Conservation (phyloP, 108 stramenopile genomes). For the Bacterosira constricta region DNA sequence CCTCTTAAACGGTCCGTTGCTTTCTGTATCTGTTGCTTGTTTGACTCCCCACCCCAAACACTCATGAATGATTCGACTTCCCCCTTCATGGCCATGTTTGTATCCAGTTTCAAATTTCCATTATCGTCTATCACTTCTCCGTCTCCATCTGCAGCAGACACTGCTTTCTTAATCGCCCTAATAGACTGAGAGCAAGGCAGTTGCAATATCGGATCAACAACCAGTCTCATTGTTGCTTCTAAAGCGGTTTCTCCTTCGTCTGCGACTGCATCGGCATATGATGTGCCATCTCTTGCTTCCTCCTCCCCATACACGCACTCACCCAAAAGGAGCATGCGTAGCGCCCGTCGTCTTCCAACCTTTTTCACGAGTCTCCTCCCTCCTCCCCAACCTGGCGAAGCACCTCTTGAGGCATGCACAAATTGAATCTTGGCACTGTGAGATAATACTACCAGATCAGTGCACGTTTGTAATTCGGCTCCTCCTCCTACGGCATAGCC, state of each 20-base stretch:
- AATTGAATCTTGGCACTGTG: slow-evolving; percentile 25
- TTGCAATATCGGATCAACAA: slow-evolving; percentile 27
- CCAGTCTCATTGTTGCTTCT: slow-evolving; percentile 42
- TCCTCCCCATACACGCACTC: slow-evolving; percentile 25
- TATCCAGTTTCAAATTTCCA: slow-evolving; percentile 10
- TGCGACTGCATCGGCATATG: slow-evolving; percentile 38
- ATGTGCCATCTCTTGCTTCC: slow-evolving; percentile 5
- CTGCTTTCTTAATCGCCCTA: slow-evolving; percentile 35
- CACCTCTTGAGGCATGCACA: slow-evolving; percentile 42
- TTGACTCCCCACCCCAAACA: slow-evolving; percentile 43
- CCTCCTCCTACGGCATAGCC: slow-evolving; percentile 49
- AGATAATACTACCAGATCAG: slow-evolving; percentile 45
- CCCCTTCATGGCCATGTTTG: slow-evolving; percentile 21
- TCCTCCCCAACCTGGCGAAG: slow-evolving; percentile 48
- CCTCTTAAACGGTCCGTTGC: slow-evolving; percentile 23
- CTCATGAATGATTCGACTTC: slow-evolving; percentile 38
- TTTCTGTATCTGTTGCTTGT: slow-evolving; percentile 25
- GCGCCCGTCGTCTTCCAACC: slow-evolving; percentile 31
- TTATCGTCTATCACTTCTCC: slow-evolving; percentile 19
- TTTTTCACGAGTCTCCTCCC: slow-evolving; percentile 25
- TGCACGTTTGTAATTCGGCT: slow-evolving; percentile 40
- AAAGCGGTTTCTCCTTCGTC: slow-evolving; percentile 27
- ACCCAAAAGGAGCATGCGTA: slow-evolving; percentile 42
- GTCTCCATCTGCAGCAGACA: slow-evolving; percentile 43
- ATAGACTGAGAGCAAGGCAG: slow-evolving; percentile 42